Base-by-base conservation (phyloP, 1,284 basidiomycete species). In the Leccinum griseonigrum region DNA sequence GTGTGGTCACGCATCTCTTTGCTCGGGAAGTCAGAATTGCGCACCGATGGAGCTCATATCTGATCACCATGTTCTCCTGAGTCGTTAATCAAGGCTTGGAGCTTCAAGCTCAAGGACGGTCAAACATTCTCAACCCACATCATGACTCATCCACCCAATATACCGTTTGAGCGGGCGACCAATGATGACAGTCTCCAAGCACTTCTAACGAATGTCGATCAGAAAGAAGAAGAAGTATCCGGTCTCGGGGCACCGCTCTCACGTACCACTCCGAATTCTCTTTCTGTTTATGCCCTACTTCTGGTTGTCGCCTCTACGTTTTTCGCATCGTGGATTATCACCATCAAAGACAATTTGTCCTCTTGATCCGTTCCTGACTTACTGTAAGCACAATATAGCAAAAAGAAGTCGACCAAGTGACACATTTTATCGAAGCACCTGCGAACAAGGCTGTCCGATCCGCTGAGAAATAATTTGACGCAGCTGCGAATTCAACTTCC, bases 401-500 rank as follows among this genome's bases (percentile, higher is more conserved):
- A 6, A 31, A 3, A n/a, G 28, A 7, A 7, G 5, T 10, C 3
- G 2, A 32, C 14, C 4, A 1, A 6, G 11, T 43, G 16, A 43
- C 7, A 6, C 7, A 26, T 16, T 3, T 8, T 3, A 18, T 26
- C 10, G n/a, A 4, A 58, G 57, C 50, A 18, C 51, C 57, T 3
- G 57, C 32, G n/a, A 58, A 46, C 10, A 51, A 58, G 53, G 51
- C 38, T 10, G 38, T 58, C 10, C 36, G 8, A 26, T 58, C 43
- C 18, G 14, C 46, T 14, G 57, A 58, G 38, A 58, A 58, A 53
- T 28, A 14, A 46, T 58, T 58, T n/a, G 38, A 58, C 28, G 57
- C 38, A 54, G 13, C n/a, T 11, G 13, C 43, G 26, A 43, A 58
- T 18, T 43, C 38, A 3, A 58, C 51, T 4, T 53, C 57, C 8